A percentile compares a stretch with the other conserved stretches of the same genome.
Evolutionary conservation across 2,329 filamentous ascomycete species (phyloP).

Genomic region (Aplosporella prunicola): DNA sequence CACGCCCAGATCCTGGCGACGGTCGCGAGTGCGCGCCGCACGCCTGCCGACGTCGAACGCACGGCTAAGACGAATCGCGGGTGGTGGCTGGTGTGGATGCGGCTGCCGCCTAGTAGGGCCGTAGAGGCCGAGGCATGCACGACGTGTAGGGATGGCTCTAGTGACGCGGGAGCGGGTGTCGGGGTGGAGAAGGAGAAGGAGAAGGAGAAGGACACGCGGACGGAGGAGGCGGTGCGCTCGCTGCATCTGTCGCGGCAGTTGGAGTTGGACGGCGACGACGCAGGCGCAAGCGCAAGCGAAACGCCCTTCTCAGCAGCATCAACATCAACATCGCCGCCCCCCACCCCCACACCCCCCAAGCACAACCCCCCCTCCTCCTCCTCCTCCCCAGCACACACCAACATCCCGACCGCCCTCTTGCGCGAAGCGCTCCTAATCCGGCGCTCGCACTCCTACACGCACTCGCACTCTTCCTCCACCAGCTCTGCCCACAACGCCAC

Average conservation of each 20-base stretch:
- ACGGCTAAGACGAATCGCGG: conserved; percentile 55
- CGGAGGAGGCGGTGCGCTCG: too few species aligned
- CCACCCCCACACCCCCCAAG: neutral
- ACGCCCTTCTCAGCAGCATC: neutral
- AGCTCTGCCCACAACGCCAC: too few species aligned
- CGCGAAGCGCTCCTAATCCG: conserved; percentile 14
- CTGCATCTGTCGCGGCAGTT: too few species aligned
- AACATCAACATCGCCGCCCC: neutral
- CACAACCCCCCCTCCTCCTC: neutral
- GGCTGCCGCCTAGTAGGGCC: conserved; percentile 37
- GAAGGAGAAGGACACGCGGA: conserved; percentile 12
- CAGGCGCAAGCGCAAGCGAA: neutral
- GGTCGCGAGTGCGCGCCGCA: conserved; percentile 40
- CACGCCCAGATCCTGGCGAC: conserved; percentile 52
- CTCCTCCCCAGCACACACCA: neutral
- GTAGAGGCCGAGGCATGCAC: too few species aligned
- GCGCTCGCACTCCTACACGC: conserved; percentile 8
- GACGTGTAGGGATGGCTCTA: too few species aligned
- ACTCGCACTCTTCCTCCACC: too few species aligned
- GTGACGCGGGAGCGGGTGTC: neutral
- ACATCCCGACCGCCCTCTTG: conserved; percentile 3
- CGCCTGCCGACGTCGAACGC: conserved; percentile 42
- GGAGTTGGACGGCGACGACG: neutral
- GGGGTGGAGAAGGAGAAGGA: neutral
- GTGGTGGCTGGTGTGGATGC: conserved; percentile 60